phyloP scores from a whole-genome alignment of 2,329 filamentous ascomycete species.

The Sordariomycetes sp. region DNA sequence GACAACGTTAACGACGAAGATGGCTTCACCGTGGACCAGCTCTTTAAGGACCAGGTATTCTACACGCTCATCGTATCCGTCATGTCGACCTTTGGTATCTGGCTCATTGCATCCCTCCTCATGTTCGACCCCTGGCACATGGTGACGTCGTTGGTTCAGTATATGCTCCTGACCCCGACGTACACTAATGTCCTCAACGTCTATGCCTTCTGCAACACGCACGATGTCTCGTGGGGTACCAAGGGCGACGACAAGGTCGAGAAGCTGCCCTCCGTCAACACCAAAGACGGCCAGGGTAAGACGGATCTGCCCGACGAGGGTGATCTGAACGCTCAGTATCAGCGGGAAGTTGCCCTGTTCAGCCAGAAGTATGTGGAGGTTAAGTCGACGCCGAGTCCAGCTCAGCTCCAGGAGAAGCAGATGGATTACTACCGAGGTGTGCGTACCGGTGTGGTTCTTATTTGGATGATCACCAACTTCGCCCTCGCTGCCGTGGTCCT shows the following conservation, averaged over 20 bases:
- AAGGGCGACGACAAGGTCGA: slow-evolving; percentile 96
- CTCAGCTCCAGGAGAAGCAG: slow-evolving; percentile 66
- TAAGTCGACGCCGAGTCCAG: slow-evolving; percentile 47
- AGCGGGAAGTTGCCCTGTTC: slow-evolving; percentile 71
- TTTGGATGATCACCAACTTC: slow-evolving; percentile 97
- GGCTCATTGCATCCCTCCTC: slow-evolving; percentile 81
- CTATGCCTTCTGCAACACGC: slow-evolving; percentile 97
- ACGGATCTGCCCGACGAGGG: slow-evolving; percentile 93
- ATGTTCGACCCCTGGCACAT: slow-evolving; percentile 99
- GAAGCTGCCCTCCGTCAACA: slow-evolving; percentile 77
- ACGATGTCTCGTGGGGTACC: slow-evolving; percentile 96
- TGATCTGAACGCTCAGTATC: slow-evolving; percentile 92
- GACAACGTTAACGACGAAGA: slow-evolving; percentile 50
- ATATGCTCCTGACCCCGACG: slow-evolving; percentile 86
- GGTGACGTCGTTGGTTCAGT: slow-evolving; percentile 92
- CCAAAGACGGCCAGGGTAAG: slow-evolving; percentile 84
- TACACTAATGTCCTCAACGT: slow-evolving; percentile 99
- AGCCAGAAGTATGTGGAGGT: slow-evolving; percentile 64
- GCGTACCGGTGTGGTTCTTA: slow-evolving; percentile 79
- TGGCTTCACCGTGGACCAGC: slow-evolving; percentile 58
- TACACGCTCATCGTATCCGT: slow-evolving; percentile 90
- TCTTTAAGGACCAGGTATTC: slow-evolving; percentile 85
- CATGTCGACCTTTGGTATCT: slow-evolving; percentile 85
- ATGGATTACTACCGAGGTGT: slow-evolving; percentile 99
- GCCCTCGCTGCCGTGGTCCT: slow-evolving; percentile 79